Evolutionary conservation across 2,329 filamentous ascomycete genomes (phyloP).

Genomic region (Monosporascus ibericus): DNA sequence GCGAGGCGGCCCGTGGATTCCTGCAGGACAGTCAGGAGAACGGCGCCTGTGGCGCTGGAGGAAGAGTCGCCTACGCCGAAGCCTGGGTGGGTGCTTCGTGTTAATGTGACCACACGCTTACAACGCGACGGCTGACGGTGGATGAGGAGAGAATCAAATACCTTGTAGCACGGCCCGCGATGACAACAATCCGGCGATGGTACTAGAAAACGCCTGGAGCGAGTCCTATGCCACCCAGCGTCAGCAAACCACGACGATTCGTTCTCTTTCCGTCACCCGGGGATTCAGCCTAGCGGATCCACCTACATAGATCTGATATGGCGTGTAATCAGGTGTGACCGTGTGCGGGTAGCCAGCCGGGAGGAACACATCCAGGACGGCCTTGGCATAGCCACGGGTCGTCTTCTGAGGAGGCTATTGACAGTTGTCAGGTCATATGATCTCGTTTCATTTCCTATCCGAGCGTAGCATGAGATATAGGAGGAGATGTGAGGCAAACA

Average conservation of each 20-base stretch:
- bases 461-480: not conserved
- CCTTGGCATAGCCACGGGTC: constrained; percentile 23
- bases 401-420: constrained; percentile 13
- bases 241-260: not conserved
- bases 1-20: constrained; percentile 75
- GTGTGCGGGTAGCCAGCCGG: constrained; percentile 84
- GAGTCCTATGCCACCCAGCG: constrained; percentile 47
- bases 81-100: constrained; percentile 11
- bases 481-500: not conserved
- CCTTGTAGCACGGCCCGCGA: constrained; percentile 73
- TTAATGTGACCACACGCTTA: no score
- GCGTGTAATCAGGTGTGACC: constrained; percentile 77
- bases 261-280: not conserved
- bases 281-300: not conserved
- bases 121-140: no score
- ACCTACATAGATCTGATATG: constrained; percentile 53
- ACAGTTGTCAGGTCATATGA: not conserved
- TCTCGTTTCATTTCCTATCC: no score
- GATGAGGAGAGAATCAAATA: constrained; percentile 21
- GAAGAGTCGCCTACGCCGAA: constrained; percentile 78
- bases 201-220: constrained; percentile 77
- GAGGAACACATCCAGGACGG: constrained; percentile 65
- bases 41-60: constrained; percentile 71
- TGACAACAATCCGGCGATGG: constrained; percentile 72
- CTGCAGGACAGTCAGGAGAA: constrained; percentile 77